Evolutionary conservation across 331 rosid species (phyloP).

Genomic region (Dryas integrifolia): DNA sequence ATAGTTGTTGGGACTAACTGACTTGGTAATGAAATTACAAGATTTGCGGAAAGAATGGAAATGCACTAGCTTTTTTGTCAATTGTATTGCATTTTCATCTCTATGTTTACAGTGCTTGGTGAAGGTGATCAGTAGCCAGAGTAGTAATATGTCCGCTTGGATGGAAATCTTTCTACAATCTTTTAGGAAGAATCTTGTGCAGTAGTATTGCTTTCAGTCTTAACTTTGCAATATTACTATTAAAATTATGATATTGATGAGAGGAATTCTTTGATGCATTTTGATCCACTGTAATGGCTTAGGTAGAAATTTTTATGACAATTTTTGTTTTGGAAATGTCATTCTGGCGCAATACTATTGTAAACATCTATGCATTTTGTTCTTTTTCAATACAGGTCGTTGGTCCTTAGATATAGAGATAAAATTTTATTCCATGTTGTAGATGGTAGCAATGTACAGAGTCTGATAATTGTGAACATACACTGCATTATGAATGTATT

Average conservation of each 20-base stretch:
- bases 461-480: neutral
- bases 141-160: neutral
- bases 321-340: neutral
- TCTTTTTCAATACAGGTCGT: neutral
- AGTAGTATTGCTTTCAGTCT: neutral
- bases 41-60: slow-evolving; percentile 20
- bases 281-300: neutral
- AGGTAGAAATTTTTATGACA: neutral
- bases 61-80: neutral
- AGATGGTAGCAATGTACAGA: neutral
- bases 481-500: neutral
- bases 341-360: neutral
- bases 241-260: neutral
- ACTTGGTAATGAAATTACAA: slow-evolving; percentile 29
- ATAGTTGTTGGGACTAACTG: slow-evolving; percentile 29
- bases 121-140: neutral
- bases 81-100: neutral
- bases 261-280: neutral
- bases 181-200: neutral
- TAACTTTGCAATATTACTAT: neutral
- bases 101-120: neutral
- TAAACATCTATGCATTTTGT: neutral
- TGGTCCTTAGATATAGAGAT: neutral
- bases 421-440: neutral
- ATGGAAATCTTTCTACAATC: neutral